Conservation (phyloP, 208 protist species). For the Trypanosoma congolense region DNA sequence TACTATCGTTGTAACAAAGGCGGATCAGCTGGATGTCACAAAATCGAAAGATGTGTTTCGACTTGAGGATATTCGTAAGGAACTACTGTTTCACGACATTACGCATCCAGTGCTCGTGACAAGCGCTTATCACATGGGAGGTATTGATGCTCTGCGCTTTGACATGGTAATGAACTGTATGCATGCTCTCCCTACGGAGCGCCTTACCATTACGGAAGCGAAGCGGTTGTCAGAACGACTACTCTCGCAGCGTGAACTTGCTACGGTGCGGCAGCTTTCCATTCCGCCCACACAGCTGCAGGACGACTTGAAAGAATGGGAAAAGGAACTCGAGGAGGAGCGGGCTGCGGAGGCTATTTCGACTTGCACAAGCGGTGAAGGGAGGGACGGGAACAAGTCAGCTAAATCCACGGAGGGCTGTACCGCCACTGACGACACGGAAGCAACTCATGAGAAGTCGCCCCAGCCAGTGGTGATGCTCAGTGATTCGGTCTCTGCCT, state of each 20-base stretch:
- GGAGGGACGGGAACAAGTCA: background rate
- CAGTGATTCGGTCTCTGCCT: background rate
- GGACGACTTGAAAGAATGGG: conserved; percentile 54
- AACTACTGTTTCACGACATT: conserved; percentile 77
- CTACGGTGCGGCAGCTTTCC: conserved; percentile 56
- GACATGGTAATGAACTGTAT: conserved; percentile 89
- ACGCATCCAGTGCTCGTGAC: conserved; percentile 81
- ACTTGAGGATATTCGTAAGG: conserved; percentile 68
- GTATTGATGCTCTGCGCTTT: conserved; percentile 81
- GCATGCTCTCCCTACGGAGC: conserved; percentile 74
- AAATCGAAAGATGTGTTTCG: conserved; percentile 26
- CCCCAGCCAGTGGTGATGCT: conserved; percentile 2
- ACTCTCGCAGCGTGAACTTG: conserved; percentile 68
- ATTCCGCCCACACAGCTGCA: conserved; percentile 67
- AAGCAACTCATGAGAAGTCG: too few relatives aligned
- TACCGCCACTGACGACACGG: too few relatives aligned
- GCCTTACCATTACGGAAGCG: conserved; percentile 76
- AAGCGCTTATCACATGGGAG: conserved; percentile 82
- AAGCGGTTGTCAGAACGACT: conserved; percentile 67
- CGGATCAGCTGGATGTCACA: conserved; percentile 56
- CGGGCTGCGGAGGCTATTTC: background rate
- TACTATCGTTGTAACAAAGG: conserved; percentile 87
- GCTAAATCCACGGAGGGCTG: too few relatives aligned
- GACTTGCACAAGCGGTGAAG: too few relatives aligned
- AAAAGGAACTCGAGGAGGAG: conserved; percentile 33